Conservation (phyloP, 495 filamentous ascomycete genomes). For the Filosporella fistucella region DNA sequence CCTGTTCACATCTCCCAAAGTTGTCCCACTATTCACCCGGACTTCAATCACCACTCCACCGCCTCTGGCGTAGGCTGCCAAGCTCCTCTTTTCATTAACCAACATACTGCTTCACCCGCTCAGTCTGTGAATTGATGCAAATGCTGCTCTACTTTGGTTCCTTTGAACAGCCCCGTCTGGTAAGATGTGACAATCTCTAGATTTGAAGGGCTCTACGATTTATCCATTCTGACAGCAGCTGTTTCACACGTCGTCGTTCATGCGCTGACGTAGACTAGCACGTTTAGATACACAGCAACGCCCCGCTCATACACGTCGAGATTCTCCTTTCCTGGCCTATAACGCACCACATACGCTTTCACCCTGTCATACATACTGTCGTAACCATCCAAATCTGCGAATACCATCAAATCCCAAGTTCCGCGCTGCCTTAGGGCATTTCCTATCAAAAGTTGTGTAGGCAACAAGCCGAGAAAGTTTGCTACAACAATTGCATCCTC, state of each 20-base stretch:
- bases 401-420: neutral
- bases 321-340: conserved; percentile 12
- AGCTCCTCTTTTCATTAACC: no score
- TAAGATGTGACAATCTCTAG: conserved; percentile 6
- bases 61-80: conserved; percentile 5
- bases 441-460: conserved; percentile 8
- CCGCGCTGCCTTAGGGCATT: conserved; percentile 3
- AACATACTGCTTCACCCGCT: no score
- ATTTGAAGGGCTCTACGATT: conserved; percentile 4
- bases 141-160: no score
- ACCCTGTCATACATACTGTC: neutral
- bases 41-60: conserved; percentile 14
- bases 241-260: conserved; percentile 19
- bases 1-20: conserved; percentile 1
- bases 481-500: conserved; percentile 1
- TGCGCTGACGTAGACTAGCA: conserved; percentile 28
- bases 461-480: conserved; percentile 16
- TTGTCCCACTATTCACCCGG: conserved; percentile 9
- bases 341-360: conserved; percentile 13
- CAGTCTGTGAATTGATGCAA: no score
- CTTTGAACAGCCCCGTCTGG: conserved; percentile 11
- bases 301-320: conserved; percentile 14
- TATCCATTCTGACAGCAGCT: conserved; percentile 17
- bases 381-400: conserved; percentile 11
- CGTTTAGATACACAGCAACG: conserved; percentile 22